Evolutionary conservation across 371 early-diverging fungal species (phyloP).

Genomic region (Actinomortierella ambigua): DNA sequence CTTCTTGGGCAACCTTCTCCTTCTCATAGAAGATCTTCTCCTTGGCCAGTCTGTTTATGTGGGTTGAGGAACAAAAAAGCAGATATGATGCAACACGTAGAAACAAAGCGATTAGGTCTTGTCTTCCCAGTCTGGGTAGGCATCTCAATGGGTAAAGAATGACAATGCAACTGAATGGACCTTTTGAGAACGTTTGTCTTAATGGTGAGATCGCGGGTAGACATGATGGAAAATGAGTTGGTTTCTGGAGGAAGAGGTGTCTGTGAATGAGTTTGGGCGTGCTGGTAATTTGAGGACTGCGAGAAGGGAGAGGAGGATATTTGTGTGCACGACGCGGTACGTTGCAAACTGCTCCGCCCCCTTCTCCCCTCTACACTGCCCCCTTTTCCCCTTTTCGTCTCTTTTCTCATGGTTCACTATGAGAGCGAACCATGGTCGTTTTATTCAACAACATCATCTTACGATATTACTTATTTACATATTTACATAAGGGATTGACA

Average conservation of each 20-base stretch:
- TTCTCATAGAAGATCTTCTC: conserved; percentile 22
- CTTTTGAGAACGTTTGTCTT: conserved; percentile 44
- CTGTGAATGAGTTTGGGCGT: neutral
- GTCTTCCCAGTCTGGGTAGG: no score
- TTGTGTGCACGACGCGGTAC: neutral
- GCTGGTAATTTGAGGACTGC: no score
- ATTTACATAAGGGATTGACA: no score
- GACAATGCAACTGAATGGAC: conserved; percentile 9
- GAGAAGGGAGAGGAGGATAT: neutral
- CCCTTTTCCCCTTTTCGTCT: no score
- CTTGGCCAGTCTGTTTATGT: conserved; percentile 17
- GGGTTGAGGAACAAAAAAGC: neutral
- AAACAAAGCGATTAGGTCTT: neutral
- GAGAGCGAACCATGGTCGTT: no score
- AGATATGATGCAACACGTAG: neutral
- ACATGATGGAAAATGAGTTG: conserved; percentile 13
- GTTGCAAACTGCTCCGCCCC: no score
- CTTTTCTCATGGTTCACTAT: no score
- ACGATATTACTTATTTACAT: no score
- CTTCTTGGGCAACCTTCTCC: conserved; percentile 23
- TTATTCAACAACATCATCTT: no score
- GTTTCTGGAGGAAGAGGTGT: neutral
- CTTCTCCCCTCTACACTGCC: no score
- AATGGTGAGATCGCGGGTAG: conserved; percentile 40
- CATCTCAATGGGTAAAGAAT: no score